Base-by-base conservation (phyloP, 768 basidiomycete species). In the Pleurotus giganteus region DNA sequence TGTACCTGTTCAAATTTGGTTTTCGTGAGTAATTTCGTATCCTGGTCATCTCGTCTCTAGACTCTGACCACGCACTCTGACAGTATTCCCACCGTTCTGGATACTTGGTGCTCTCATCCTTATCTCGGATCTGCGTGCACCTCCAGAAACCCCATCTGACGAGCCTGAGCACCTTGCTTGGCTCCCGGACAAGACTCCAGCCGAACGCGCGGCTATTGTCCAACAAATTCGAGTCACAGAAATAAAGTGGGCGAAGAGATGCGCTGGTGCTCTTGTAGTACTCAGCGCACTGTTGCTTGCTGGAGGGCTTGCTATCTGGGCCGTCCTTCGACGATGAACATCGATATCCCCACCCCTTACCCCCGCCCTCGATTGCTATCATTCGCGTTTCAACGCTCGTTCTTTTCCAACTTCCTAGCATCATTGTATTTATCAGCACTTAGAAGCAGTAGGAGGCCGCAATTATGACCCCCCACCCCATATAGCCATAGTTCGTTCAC, bases 181-280 rank as follows among this genome's bases (percentile, higher is more conserved):
- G 84, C 72, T 83, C 63, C 70, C 77, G 0, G 82, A 79, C 55
- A 84, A 78, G 66, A 81, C 82, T 2, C 73, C 73, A 47, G 76
- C 72, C 6, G 83, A 84, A 58, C 75, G 71, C 26, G 68, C 71
- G 44, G 65, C 69, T 47, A 70, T 83, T 27, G 70, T 84, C 47
- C 66, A 67, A 3, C 67, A 74, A 51, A 74, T 84, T 68, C 76
- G 82, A 58, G 63, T 59, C 31, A 67, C 71, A 3, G 84, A 85
- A 56, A 55, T 74, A 31, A 82, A 83, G 58, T 85, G 82, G 82
- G 82, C 82, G 3, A 71, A 68, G 55, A 71, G 81, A 8, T 84
- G 82, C 65, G 67, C 83, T 37, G 75, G 64, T 58, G 86, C 86
- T 1, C 71, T 85, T 28, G 34, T 79, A n/a, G 67, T 74, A 21